These are phyloP conservation scores for Diaporthe australafricana DNA, from an alignment of 2,329 filamentous ascomycete species.

Conservation along the genomic window DNA sequence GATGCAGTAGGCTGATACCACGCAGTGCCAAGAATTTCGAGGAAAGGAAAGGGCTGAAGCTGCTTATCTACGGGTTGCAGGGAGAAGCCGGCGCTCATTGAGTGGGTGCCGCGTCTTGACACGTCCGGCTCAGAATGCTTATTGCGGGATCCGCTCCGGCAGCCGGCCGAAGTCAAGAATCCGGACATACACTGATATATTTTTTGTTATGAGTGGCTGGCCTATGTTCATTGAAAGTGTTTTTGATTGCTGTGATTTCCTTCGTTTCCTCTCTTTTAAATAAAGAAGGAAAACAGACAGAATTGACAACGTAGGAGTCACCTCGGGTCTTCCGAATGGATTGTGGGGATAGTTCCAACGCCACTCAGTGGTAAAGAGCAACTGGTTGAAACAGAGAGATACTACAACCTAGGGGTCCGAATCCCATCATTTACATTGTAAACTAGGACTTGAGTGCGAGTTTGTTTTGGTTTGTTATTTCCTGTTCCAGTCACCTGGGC, in stretches of 20 bases:
- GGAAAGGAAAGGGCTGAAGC: neutral
- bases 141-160: neutral
- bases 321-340: neutral
- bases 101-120: conserved; percentile 11
- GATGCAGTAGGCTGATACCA: neutral
- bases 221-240: too few species aligned
- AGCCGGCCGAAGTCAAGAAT: neutral
- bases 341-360: too few species aligned
- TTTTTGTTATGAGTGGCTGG: neutral
- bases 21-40: neutral
- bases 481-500: neutral
- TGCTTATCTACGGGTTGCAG: neutral
- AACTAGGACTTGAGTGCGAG: neutral
- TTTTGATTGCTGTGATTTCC: too few species aligned
- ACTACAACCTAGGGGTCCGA: neutral
- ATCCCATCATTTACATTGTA: neutral
- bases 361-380: too few species aligned
- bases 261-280: too few species aligned
- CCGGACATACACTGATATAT: neutral
- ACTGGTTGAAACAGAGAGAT: too few species aligned
- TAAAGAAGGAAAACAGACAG: too few species aligned
- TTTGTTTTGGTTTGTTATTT: neutral
- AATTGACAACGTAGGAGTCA: neutral
- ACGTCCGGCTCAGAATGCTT: neutral
- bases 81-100: conserved; percentile 4